Evolutionary conservation across 257 asterid species (phyloP).

Genomic region (Rauvolfia tetraphylla): DNA sequence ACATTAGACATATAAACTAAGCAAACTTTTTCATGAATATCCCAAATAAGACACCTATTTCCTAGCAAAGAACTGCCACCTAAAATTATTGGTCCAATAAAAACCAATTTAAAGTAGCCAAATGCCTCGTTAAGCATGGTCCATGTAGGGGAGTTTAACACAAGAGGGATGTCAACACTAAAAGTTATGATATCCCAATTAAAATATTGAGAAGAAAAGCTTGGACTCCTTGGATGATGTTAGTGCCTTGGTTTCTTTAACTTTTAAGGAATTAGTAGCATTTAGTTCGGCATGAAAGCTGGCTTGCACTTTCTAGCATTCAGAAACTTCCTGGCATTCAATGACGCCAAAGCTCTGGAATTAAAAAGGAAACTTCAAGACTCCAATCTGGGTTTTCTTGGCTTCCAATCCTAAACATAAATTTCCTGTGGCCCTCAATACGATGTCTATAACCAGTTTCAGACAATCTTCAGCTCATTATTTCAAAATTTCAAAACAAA

Average conservation of each 20-base stretch:
- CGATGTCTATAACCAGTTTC: background rate
- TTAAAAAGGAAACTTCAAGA: background rate
- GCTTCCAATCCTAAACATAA: background rate
- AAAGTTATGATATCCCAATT: background rate
- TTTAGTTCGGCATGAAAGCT: background rate
- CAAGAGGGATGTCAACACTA: background rate
- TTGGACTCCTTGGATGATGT: too few species aligned
- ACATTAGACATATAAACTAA: too few species aligned
- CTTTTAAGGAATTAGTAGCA: too few species aligned
- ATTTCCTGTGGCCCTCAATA: background rate
- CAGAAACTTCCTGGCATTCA: slow-evolving; percentile 7
- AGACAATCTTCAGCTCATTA: background rate
- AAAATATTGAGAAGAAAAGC: too few species aligned
- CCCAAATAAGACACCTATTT: too few species aligned
- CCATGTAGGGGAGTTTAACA: background rate
- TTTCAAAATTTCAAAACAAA: background rate
- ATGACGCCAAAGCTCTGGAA: background rate
- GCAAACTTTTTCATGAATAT: too few species aligned
- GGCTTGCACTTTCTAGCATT: background rate
- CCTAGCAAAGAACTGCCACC: too few species aligned
- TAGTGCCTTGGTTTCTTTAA: too few species aligned
- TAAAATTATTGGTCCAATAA: too few species aligned
- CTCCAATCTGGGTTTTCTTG: background rate
- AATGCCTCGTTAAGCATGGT: too few species aligned
- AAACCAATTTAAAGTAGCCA: too few species aligned